These are phyloP conservation scores for Haplosporangium gracile DNA, from an alignment of 192 early-diverging fungal species.

Conservation along the genomic window DNA sequence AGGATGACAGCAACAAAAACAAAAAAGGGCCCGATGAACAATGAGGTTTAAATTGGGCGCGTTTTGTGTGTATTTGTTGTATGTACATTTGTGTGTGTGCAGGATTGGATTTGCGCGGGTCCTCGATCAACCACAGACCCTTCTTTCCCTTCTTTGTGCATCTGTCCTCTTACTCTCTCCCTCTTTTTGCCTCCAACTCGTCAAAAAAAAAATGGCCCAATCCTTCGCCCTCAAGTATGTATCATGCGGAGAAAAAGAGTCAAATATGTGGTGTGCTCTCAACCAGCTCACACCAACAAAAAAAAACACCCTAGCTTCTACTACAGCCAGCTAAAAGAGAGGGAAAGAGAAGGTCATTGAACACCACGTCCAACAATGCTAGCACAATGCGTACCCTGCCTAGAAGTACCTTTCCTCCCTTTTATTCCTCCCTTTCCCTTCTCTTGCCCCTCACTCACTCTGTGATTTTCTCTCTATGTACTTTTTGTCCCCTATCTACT, in stretches of 20 bases:
- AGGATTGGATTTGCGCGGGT: neutral
- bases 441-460: too few species aligned
- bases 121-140: constrained; percentile 5
- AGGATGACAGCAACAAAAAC: neutral
- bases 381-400: too few species aligned
- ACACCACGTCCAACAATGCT: too few species aligned
- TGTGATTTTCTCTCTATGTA: neutral
- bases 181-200: neutral
- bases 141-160: neutral
- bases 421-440: too few species aligned
- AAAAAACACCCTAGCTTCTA: neutral
- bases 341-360: too few species aligned
- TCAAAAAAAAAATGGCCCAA: neutral
- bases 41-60: constrained; percentile 1
- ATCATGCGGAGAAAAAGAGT: constrained; percentile 6
- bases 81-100: neutral
- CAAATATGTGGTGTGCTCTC: neutral
- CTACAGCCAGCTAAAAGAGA: too few species aligned
- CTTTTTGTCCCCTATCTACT: neutral
- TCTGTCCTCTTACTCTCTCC: neutral
- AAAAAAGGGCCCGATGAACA: neutral
- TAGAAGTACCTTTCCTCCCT: too few species aligned
- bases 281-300: neutral
- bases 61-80: neutral
- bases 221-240: neutral